These are phyloP conservation scores for Bauhinia variegata DNA, from an alignment of 306 rosid genomes.

Conservation along the genomic window DNA sequence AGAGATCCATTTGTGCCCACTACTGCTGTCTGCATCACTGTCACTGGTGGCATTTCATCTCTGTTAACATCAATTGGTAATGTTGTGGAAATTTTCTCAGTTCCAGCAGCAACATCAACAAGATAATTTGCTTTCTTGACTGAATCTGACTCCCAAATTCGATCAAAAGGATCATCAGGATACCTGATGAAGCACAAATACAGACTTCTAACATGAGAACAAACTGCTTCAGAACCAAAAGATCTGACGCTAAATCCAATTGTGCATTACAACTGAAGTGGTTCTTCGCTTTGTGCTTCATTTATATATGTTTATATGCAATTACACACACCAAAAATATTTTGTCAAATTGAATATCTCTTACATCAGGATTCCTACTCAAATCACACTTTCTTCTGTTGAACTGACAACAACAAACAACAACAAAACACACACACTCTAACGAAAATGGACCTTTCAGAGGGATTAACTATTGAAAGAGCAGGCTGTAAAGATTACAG, in stretches of 20 bases:
- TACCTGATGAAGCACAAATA: constrained; percentile 63
- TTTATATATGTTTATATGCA: neutral
- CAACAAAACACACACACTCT: neutral
- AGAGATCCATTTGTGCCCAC: constrained; percentile 87
- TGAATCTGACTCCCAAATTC: constrained; percentile 96
- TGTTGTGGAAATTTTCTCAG: constrained; percentile 72
- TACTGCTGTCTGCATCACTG: constrained; percentile 97
- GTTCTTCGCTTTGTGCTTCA: neutral
- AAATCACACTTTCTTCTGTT: constrained; percentile 2
- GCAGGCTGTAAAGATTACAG: constrained; percentile 13
- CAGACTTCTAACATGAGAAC: constrained; percentile 11
- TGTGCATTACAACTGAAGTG: neutral
- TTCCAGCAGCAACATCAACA: constrained; percentile 90
- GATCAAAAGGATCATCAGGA: constrained; percentile 94
- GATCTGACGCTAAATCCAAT: neutral
- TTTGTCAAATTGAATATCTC: constrained; percentile 5
- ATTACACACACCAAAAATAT: neutral
- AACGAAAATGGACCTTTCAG: neutral
- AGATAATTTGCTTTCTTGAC: constrained; percentile 91
- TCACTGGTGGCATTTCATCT: constrained; percentile 79
- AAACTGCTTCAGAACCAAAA: constrained; percentile 20
- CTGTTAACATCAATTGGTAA: constrained; percentile 61
- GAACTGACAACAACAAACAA: constrained; percentile 21
- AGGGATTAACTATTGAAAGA: too few species aligned
- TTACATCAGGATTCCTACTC: neutral